Conservation (phyloP, 2,329 filamentous ascomycete genomes). For the Nemania sp. region DNA sequence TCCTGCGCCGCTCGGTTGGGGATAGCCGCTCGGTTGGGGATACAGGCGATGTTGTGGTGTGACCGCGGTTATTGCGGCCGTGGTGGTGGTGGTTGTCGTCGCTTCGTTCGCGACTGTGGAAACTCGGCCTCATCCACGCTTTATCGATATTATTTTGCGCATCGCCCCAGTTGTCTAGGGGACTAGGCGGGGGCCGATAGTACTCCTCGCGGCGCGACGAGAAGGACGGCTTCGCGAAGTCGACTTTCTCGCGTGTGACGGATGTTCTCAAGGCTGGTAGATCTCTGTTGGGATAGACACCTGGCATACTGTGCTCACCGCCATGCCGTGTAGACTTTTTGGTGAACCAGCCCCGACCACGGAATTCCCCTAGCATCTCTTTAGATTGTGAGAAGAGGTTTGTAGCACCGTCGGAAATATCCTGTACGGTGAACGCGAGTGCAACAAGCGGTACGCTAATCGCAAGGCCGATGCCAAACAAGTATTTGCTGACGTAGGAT, state of each 20-base stretch:
- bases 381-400: slow-evolving; percentile 14
- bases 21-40: background rate
- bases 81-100: slow-evolving; percentile 1
- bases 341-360: background rate
- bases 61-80: slow-evolving; percentile 1
- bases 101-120: slow-evolving; percentile 19
- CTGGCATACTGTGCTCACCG: background rate
- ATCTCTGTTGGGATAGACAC: background rate
- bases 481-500: slow-evolving; percentile 56
- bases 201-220: slow-evolving; percentile 22
- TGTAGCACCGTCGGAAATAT: slow-evolving; percentile 35
- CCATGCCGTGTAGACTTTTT: slow-evolving; percentile 1
- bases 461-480: slow-evolving; percentile 49
- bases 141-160: background rate
- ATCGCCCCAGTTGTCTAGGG: background rate
- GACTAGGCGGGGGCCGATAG: slow-evolving; percentile 14
- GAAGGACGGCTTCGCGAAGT: slow-evolving; percentile 18
- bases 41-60: slow-evolving; percentile 11
- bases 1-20: background rate
- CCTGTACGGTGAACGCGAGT: slow-evolving; percentile 44
- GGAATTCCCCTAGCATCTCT: background rate
- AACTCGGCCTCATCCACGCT: slow-evolving; percentile 10
- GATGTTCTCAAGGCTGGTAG: background rate
- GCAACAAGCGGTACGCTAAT: slow-evolving; percentile 45
- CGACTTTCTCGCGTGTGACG: slow-evolving; percentile 7